phyloP scores from a whole-genome alignment of 768 basidiomycete genomes.

The Tylopilus cervinicoccineus region DNA sequence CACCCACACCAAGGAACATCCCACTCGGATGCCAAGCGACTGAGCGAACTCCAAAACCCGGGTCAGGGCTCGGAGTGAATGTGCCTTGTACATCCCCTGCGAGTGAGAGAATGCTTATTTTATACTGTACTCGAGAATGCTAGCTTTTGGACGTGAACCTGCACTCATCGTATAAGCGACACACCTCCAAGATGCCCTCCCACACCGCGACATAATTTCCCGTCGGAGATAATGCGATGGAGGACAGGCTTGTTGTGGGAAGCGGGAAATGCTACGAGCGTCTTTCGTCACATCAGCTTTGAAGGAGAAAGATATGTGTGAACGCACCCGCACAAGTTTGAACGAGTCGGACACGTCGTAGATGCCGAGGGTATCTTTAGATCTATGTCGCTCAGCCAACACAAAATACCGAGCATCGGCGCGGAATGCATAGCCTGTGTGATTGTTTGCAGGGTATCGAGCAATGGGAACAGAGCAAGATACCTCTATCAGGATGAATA shows the following conservation, averaged over 20 bases:
- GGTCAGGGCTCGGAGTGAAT: slow-evolving; percentile 71
- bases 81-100: slow-evolving; percentile 59
- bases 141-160: not conserved
- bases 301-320: not conserved
- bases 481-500: slow-evolving; percentile 77
- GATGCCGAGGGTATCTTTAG: slow-evolving; percentile 81
- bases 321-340: slow-evolving; percentile 62
- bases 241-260: slow-evolving; percentile 68
- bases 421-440: slow-evolving; percentile 70
- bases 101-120: slow-evolving; percentile 65
- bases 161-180: slow-evolving; percentile 6
- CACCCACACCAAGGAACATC: slow-evolving; percentile 73
- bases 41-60: slow-evolving; percentile 76
- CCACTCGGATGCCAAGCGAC: slow-evolving; percentile 87
- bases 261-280: slow-evolving; percentile 71
- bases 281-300: slow-evolving; percentile 19
- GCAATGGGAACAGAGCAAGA: not conserved
- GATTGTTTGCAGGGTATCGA: not conserved
- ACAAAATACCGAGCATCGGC: slow-evolving; percentile 81
- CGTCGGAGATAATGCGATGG: slow-evolving; percentile 70
- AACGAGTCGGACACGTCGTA: slow-evolving; percentile 74
- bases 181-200: slow-evolving; percentile 82
- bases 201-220: slow-evolving; percentile 76
- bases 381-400: slow-evolving; percentile 85
- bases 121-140: slow-evolving; percentile 51